Conservation (phyloP, 306 rosid species). For the Lathyrus sativus region DNA sequence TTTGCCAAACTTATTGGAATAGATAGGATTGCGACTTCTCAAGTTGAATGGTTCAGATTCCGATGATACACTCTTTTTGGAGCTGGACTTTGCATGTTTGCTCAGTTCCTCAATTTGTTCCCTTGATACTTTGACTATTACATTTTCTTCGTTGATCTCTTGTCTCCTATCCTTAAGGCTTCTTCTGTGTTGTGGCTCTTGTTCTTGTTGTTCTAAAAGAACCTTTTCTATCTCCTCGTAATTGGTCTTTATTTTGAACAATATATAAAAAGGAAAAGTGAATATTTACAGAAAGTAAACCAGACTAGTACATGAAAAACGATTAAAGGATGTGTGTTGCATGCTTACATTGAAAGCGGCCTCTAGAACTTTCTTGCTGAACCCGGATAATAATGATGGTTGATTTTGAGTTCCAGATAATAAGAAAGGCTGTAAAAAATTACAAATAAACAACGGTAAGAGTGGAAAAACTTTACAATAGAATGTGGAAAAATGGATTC, state of each 20-base stretch:
- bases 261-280: neutral
- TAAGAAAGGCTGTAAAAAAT: conserved; percentile 28
- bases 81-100: conserved; percentile 15
- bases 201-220: conserved; percentile 2
- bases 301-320: neutral
- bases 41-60: conserved; percentile 39
- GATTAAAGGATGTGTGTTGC: neutral
- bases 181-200: neutral
- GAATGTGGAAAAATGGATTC: too few species aligned
- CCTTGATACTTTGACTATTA: conserved; percentile 26
- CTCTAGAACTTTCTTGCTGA: too few species aligned
- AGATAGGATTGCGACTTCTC: conserved; percentile 3
- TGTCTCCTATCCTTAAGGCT: neutral
- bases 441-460: neutral
- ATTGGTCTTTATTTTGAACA: neutral
- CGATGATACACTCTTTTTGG: neutral
- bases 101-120: conserved; percentile 29
- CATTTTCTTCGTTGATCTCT: conserved; percentile 21
- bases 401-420: too few species aligned
- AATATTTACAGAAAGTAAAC: neutral
- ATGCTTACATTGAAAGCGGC: too few species aligned
- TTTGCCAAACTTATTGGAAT: conserved; percentile 38
- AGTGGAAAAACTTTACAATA: neutral
- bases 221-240: conserved; percentile 33
- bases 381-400: too few species aligned